Evolutionary conservation across 768 basidiomycete genomes (phyloP).

Genomic region (Rhodotorula babjevae): DNA sequence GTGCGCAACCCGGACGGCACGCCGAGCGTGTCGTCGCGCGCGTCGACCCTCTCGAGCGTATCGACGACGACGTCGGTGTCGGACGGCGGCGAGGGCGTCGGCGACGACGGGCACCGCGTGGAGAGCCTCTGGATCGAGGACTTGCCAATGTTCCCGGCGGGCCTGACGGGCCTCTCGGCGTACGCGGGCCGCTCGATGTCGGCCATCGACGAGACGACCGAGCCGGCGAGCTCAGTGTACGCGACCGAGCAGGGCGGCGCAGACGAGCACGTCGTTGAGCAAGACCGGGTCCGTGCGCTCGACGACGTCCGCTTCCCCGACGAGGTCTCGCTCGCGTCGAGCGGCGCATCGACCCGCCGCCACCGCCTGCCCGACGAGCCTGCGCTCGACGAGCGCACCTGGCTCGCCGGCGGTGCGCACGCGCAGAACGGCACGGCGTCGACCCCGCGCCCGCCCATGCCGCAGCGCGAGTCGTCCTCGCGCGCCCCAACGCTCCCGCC

Average conservation of each 20-base stretch:
- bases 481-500: not conserved
- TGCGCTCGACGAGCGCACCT: not conserved
- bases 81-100: too few species aligned
- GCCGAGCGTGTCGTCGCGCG: not conserved
- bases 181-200: slow-evolving; percentile 15
- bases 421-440: too few species aligned
- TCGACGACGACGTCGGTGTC: not conserved
- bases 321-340: not conserved
- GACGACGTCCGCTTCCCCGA: not conserved
- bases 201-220: slow-evolving; percentile 21
- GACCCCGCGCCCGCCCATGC: too few species aligned
- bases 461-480: not conserved
- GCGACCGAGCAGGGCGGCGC: slow-evolving; percentile 1
- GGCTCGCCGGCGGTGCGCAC: not conserved
- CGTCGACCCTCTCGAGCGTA: not conserved
- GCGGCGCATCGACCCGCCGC: not conserved
- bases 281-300: not conserved
- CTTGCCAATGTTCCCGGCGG: not conserved
- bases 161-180: not conserved
- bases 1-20: slow-evolving; percentile 14
- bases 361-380: not conserved
- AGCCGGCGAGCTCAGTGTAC: slow-evolving; percentile 13
- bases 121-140: slow-evolving; percentile 4
- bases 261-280: not conserved
- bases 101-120: not conserved